phyloP scores from a whole-genome alignment of 2,329 filamentous ascomycete genomes.

The Colletotrichum liaoningense region DNA sequence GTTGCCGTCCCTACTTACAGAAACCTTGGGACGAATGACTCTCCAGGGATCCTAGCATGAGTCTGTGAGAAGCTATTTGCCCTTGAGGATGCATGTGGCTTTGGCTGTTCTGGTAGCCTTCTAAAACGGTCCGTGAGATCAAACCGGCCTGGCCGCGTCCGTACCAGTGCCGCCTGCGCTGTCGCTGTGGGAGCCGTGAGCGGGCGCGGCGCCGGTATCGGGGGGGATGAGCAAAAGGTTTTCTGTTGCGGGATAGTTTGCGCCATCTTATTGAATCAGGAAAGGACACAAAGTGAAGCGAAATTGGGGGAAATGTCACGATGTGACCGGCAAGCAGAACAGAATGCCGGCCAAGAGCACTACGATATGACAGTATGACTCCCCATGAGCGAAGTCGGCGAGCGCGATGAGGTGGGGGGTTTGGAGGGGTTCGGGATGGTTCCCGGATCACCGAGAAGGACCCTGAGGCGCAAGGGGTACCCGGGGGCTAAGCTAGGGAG shows the following conservation, averaged over 20 bases:
- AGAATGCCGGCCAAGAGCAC: background rate
- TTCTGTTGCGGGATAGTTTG: background rate
- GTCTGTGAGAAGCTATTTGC: background rate
- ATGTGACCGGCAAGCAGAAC: background rate
- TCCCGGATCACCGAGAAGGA: conserved; percentile 21
- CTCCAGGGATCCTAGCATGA: background rate
- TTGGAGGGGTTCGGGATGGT: conserved; percentile 11
- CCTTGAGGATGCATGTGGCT: background rate
- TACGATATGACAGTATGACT: conserved; percentile 2
- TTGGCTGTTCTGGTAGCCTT: background rate
- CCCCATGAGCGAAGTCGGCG: conserved; percentile 9
- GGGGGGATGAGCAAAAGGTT: background rate
- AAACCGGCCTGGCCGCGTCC: background rate
- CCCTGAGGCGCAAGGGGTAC: background rate
- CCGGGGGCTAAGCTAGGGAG: background rate
- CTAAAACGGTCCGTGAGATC: conserved; percentile 1
- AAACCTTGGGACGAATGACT: background rate
- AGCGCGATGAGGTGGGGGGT: background rate
- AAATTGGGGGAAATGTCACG: background rate
- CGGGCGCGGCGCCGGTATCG: background rate
- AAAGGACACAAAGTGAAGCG: background rate
- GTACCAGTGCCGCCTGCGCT: background rate
- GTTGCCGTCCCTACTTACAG: too few species aligned
- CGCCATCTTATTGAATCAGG: background rate
- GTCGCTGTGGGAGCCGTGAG: background rate